Conservation (phyloP, 306 rosid species). For the Casuarina cunninghamiana region DNA sequence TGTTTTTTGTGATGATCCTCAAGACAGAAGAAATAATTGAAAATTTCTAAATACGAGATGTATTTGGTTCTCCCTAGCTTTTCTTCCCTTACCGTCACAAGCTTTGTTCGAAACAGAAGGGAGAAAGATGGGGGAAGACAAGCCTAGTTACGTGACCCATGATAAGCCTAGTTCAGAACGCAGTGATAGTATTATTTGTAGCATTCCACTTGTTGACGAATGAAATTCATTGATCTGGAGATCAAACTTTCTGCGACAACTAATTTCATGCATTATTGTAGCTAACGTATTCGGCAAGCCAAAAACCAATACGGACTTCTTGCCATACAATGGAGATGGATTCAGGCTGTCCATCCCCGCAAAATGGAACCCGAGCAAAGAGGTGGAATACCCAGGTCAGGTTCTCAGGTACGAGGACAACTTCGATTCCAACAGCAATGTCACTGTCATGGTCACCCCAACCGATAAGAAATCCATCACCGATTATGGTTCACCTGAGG, state of each 20-base stretch:
- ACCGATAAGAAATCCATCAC: conserved; percentile 83
- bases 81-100: too few relatives aligned
- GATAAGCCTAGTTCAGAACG: too few relatives aligned
- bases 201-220: background rate
- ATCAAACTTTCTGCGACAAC: background rate
- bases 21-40: too few relatives aligned
- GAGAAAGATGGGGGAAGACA: too few relatives aligned
- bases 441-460: conserved; percentile 65
- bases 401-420: conserved; percentile 92
- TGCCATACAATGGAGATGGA: conserved; percentile 74
- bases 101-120: too few relatives aligned
- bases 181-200: too few relatives aligned
- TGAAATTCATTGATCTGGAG: background rate
- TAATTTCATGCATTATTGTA: conserved; percentile 38
- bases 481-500: conserved; percentile 80
- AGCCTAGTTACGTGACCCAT: too few relatives aligned
- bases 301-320: conserved; percentile 76
- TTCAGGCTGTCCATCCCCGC: conserved; percentile 81
- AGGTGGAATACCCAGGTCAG: conserved; percentile 76
- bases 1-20: too few relatives aligned
- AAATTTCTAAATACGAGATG: too few relatives aligned
- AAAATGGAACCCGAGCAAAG: conserved; percentile 98
- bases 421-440: conserved; percentile 67
- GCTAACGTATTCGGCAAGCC: conserved; percentile 99
- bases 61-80: too few relatives aligned